Evolutionary conservation across 331 rosid genomes (phyloP).

Genomic region (Arachis monticola): DNA sequence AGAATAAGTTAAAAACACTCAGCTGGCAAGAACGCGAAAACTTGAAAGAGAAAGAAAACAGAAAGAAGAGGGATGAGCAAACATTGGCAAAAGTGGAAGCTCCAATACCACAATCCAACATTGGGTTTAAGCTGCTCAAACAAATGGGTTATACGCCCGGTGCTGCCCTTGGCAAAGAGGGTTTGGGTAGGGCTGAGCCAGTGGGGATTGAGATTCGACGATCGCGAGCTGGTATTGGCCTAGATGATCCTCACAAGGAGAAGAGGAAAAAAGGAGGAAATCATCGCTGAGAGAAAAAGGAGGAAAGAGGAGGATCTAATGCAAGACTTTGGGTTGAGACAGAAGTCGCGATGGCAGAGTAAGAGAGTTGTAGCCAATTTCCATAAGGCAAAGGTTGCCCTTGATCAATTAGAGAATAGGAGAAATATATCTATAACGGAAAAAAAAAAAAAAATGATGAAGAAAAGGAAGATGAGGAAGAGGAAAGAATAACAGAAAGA

Average conservation of each 20-base stretch:
- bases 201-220: conserved; percentile 82
- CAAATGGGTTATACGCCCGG: conserved; percentile 96
- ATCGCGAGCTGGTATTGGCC: conserved; percentile 88
- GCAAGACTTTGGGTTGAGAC: conserved; percentile 83
- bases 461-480: conserved; percentile 64
- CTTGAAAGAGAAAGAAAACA: conserved; percentile 74
- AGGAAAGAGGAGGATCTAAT: conserved; percentile 62
- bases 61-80: conserved; percentile 69
- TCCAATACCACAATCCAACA: conserved; percentile 90
- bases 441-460: too few species aligned
- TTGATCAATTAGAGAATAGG: conserved; percentile 88
- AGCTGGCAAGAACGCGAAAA: conserved; percentile 86
- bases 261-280: conserved; percentile 71
- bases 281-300: conserved; percentile 48
- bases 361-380: conserved; percentile 65
- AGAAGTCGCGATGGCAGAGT: conserved; percentile 80
- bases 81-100: conserved; percentile 81
- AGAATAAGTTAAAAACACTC: conserved; percentile 53
- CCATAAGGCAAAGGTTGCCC: conserved; percentile 77
- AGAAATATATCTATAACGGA: too few species aligned
- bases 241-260: conserved; percentile 70
- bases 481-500: conserved; percentile 81
- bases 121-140: conserved; percentile 86
- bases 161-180: conserved; percentile 78
- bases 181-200: conserved; percentile 78